These are phyloP conservation scores for Mycena epipterygia DNA, from an alignment of 768 basidiomycete species.

Conservation along the genomic window DNA sequence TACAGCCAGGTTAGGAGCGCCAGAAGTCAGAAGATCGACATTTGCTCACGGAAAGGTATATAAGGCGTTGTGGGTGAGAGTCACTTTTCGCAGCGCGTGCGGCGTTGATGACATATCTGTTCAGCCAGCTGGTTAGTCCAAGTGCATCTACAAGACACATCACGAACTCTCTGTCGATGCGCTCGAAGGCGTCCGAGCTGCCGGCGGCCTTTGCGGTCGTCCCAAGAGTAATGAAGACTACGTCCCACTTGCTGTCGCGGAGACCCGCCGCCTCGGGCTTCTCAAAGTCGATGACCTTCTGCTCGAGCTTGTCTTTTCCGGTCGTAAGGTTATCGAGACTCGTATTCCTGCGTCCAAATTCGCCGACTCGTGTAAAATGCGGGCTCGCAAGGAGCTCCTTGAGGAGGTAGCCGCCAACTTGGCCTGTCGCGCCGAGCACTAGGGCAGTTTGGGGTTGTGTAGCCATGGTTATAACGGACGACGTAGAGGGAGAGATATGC, in stretches of 20 bases:
- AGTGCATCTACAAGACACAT: neutral
- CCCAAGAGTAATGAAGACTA: slow-evolving; percentile 82
- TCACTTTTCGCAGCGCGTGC: slow-evolving; percentile 73
- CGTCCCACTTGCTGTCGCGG: slow-evolving; percentile 75
- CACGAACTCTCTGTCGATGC: slow-evolving; percentile 79
- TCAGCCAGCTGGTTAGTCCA: neutral
- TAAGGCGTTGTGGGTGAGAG: slow-evolving; percentile 65
- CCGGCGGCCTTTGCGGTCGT: slow-evolving; percentile 75
- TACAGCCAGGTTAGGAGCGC: neutral
- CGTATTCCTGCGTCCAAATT: slow-evolving; percentile 78
- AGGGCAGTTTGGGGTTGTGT: slow-evolving; percentile 63
- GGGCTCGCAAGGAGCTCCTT: slow-evolving; percentile 70
- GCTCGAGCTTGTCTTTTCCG: slow-evolving; percentile 72
- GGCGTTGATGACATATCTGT: slow-evolving; percentile 81
- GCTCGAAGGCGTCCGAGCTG: slow-evolving; percentile 75
- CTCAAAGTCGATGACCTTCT: slow-evolving; percentile 79
- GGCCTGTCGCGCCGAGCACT: slow-evolving; percentile 82
- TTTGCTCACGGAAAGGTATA: slow-evolving; percentile 76
- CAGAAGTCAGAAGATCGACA: neutral
- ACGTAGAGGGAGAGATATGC: neutral
- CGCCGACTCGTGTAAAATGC: slow-evolving; percentile 70
- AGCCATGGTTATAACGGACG: neutral
- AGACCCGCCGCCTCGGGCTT: slow-evolving; percentile 66
- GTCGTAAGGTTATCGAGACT: slow-evolving; percentile 52
- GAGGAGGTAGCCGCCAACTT: slow-evolving; percentile 73